A percentile compares a stretch with the other conserved stretches of the same genome.
These are phyloP conservation scores for Monilinia vaccinii-corymbosi DNA, from an alignment of 2,329 filamentous ascomycete species.

Conservation along the genomic window DNA sequence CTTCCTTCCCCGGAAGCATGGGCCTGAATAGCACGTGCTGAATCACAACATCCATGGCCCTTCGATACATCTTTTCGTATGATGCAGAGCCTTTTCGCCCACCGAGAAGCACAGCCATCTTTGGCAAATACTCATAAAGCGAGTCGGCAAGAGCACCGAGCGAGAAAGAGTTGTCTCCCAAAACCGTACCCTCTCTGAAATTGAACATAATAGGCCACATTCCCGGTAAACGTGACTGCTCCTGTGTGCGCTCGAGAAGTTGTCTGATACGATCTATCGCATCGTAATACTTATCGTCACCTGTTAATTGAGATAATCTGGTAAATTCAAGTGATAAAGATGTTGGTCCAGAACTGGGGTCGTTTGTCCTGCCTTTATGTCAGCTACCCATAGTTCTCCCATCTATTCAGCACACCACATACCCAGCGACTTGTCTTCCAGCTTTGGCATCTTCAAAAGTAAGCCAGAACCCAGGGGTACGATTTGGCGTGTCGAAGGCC, in stretches of 20 bases:
- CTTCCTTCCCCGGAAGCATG: conserved; percentile 34
- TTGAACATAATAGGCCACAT: conserved; percentile 50
- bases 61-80: conserved; percentile 35
- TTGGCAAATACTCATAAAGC: conserved; percentile 53
- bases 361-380: background rate
- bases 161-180: conserved; percentile 42
- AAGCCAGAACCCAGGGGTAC: conserved; percentile 4
- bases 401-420: background rate
- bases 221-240: conserved; percentile 44
- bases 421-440: background rate
- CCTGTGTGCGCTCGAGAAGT: conserved; percentile 43
- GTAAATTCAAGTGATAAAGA: conserved; percentile 52
- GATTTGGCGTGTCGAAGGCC: conserved; percentile 34
- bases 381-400: background rate
- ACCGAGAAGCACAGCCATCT: conserved; percentile 34
- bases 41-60: conserved; percentile 35
- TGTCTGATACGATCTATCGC: conserved; percentile 47
- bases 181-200: conserved; percentile 44
- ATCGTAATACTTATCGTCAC: conserved; percentile 50
- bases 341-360: conserved; percentile 28
- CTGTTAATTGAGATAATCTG: conserved; percentile 50
- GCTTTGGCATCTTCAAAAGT: conserved; percentile 5
- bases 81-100: conserved; percentile 1
- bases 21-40: conserved; percentile 35
- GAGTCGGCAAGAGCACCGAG: conserved; percentile 48